These are phyloP conservation scores for Hansfordia pulvinata DNA, from an alignment of 2,329 filamentous ascomycete species.

Conservation along the genomic window DNA sequence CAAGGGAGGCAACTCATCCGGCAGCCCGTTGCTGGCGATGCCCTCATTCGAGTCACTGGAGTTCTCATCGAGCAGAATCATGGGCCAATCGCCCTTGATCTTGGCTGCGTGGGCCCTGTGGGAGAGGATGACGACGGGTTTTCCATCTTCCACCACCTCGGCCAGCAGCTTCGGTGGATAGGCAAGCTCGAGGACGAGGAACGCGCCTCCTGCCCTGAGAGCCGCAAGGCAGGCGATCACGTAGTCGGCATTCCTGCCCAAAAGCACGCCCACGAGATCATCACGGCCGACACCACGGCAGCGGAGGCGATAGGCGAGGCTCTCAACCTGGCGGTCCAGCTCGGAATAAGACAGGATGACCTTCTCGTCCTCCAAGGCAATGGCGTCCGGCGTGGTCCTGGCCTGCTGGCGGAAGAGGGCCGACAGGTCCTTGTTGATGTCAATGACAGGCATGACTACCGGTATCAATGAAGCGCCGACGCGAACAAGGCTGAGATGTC, in stretches of 20 bases:
- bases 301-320: conserved; percentile 51
- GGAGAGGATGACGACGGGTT: conserved; percentile 58
- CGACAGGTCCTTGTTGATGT: conserved; percentile 58
- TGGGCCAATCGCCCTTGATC: conserved; percentile 47
- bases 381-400: conserved; percentile 49
- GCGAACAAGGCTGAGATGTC: too few species aligned
- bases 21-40: too few species aligned
- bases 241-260: conserved; percentile 65
- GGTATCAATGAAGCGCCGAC: too few species aligned
- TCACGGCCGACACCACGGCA: conserved; percentile 58
- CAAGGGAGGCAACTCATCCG: conserved; percentile 32
- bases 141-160: conserved; percentile 65
- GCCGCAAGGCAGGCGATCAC: conserved; percentile 67
- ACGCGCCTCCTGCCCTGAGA: conserved; percentile 67
- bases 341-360: conserved; percentile 58
- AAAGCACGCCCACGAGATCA: conserved; percentile 59
- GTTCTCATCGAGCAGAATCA: conserved; percentile 49
- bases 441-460: conserved; percentile 60
- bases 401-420: conserved; percentile 60
- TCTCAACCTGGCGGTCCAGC: conserved; percentile 52
- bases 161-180: conserved; percentile 62
- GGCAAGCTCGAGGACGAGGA: conserved; percentile 66
- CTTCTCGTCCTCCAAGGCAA: conserved; percentile 60
- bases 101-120: conserved; percentile 49
- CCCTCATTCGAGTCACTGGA: too few species aligned